Evolutionary conservation across 306 rosid species (phyloP), one percentile per base, ranked within the genome.

Genomic region (Arachis stenosperma): DNA sequence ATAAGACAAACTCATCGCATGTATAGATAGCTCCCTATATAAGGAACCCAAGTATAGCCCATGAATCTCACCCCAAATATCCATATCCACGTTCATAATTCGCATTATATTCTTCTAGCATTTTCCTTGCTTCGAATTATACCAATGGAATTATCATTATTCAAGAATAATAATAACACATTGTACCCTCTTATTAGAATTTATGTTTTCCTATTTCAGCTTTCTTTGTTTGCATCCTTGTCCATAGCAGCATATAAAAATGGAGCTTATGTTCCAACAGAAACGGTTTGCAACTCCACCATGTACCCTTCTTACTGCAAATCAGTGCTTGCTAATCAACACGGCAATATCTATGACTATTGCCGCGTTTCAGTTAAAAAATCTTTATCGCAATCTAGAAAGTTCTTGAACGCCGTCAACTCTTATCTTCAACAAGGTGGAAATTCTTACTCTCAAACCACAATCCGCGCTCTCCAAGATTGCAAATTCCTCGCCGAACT

Each of bases 281-380:
- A 77, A 29, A 74, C 73, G n/a, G 43, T 82, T 3, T 88, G 94
- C 84, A 12, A 83, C 59, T 70, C 81, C 17, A 85, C 87, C 15
- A 75, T 75, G 1, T 75, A 88, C 70, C 93, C 93, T 4, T 46
- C 88, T 7, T 90, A 79, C 52, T 90, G 96, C 86, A 88, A 75
- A 77, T 14, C 71, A 3, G 73, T 80, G 3, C 87, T 90, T n/a
- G 85, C 83, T 6, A 77, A 63, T 57, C 73, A 82, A 41, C 64
- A 77, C 11, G 81, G 82, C 36, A 88, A 75, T 70, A 69, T 84
- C 11, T 81, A 83, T 76, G 71, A 80, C 67, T 90, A 77, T 61
- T 86, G 93, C 40, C 84, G 83, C 12, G 40, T 73, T 33, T 83
- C 91, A 0, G 75, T 88, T 48, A 64, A 80, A 0, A 88, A 90